Conservation (phyloP, 257 asterid species). For the Capsicum rhomboideum region DNA sequence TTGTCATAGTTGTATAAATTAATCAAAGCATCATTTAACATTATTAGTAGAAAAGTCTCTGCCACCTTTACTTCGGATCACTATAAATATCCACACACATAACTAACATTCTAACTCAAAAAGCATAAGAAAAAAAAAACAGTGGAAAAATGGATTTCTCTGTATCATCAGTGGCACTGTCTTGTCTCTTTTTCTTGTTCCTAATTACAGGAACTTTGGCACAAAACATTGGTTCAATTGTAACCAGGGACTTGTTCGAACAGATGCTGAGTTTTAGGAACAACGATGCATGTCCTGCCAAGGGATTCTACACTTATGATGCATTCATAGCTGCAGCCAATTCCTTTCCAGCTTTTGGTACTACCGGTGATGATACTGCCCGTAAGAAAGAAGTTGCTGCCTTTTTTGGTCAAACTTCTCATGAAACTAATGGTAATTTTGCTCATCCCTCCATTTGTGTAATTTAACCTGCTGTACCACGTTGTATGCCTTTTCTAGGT, state of each 20-base stretch:
- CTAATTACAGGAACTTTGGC: background rate
- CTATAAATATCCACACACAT: background rate
- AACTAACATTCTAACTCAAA: background rate
- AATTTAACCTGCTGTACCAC: background rate
- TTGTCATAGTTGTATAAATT: background rate
- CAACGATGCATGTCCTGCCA: constrained; percentile 7
- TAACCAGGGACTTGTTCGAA: background rate
- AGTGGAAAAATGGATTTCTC: background rate
- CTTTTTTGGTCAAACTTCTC: constrained; percentile 29
- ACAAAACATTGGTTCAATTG: background rate
- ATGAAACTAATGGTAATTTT: constrained; percentile 20
- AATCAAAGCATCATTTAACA: background rate
- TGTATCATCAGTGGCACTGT: background rate
- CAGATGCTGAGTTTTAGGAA: constrained; percentile 15
- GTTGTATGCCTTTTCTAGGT: background rate
- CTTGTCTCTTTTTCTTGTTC: background rate
- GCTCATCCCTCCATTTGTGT: background rate
- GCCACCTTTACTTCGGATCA: background rate
- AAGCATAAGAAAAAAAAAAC: background rate
- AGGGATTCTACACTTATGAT: constrained; percentile 21
- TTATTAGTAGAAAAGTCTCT: background rate
- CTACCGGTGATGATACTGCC: constrained; percentile 15
- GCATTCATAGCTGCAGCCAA: constrained; percentile 23
- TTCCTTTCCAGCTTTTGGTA: constrained; percentile 24
- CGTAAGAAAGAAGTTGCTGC: constrained; percentile 24